Base-by-base conservation (phyloP, 2,329 filamentous ascomycete species). In the Apiospora sp. region DNA sequence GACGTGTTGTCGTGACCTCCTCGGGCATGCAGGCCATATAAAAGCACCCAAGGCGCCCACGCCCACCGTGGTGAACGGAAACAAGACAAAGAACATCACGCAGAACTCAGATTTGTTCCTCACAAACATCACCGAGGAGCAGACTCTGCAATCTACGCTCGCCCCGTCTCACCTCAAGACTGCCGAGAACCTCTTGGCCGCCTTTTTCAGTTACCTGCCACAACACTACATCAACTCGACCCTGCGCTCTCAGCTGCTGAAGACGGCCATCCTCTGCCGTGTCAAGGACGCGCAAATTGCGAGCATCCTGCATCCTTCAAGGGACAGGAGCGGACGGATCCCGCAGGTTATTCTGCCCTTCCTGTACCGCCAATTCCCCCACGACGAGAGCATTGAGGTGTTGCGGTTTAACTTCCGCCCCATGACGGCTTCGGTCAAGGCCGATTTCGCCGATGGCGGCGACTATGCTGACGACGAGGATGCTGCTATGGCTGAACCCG, bases 281-380 rank as follows among this genome's bases (percentile, higher is more conserved):
- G 87, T 92, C 80, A 91, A 91, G 79, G 86, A 91, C 44, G 92
- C 93, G 58, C 93, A 98, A 88, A 79, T 96, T 14, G 91, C 94
- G 7, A 96, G 94, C 80, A 91, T 97, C 16, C 85, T 98, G 73
- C 94, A 96, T 81, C 94, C 94, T 0, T 90, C 91, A 81, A 84
- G 90, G 74, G 86, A 91, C 78, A 85, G 89, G 78, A 87, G 91
- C 79, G 89, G 92, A 58, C 86, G 90, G 75, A 88, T 90, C 70
- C 89, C 91, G 73, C 87, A 93, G 41, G 96, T 92, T 80, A 92
- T 98, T 68, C 83, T 98, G 68, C 95, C 96, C 0, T 93, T 97
- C 77, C 84, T 98, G 37, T 89, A 91, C 10, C 88, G 91, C 71
- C 87, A 89, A 69, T 93, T 91, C 77, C 86, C 91, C 0, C 81